Evolutionary conservation across 108 stramenopile genomes (phyloP), one percentile per base, ranked within the genome.

Genomic region (Skeletonema grethae): DNA sequence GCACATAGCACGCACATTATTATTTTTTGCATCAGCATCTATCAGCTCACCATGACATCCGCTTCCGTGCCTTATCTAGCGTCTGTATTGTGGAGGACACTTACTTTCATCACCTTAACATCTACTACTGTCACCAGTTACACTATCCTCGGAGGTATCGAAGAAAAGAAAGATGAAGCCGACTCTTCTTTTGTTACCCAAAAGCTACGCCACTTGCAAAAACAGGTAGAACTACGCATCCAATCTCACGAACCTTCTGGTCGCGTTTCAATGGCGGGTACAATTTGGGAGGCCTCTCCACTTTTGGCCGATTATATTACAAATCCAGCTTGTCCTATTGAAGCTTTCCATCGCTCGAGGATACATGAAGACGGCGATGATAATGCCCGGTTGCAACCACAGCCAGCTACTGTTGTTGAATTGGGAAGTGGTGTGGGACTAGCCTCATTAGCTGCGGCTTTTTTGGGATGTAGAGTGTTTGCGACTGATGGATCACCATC

Each of bases 401-500:
- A 50, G 31, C 61, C 61, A 25, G 0, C 70, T 12, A 72, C 70
- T 20, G 70, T 72, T 28, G 60, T 72, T 11, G 70, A 72, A 63
- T 45, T 72, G 34, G 71, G 71, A 18, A 63, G 61, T 30, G 70
- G 70, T 12, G 46, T 72, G 3, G 70, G 70, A 55, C 61, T 72
- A 15, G 61, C 60, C 15, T 72, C 70, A 25, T 61, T 72, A 8
- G 61, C 70, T 8, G 70, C 61, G 15, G 60, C 70, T 8, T 48
- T 72, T 30, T 38, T 63, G 46, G 70, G 70, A 32, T 72, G 70
- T 63, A 61, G 62, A 8, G 71, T 72, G 28, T 61, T 31, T 28
- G 70, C 61, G n/a, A 72, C 70, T 12, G 70, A 72, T 56, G 61
- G 61, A 5, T 25, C 70, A 32, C 71, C 62, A 13, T 72, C 71